These are phyloP conservation scores for Emergomyces orientalis DNA, from an alignment of 2,329 filamentous ascomycete genomes.

Conservation along the genomic window DNA sequence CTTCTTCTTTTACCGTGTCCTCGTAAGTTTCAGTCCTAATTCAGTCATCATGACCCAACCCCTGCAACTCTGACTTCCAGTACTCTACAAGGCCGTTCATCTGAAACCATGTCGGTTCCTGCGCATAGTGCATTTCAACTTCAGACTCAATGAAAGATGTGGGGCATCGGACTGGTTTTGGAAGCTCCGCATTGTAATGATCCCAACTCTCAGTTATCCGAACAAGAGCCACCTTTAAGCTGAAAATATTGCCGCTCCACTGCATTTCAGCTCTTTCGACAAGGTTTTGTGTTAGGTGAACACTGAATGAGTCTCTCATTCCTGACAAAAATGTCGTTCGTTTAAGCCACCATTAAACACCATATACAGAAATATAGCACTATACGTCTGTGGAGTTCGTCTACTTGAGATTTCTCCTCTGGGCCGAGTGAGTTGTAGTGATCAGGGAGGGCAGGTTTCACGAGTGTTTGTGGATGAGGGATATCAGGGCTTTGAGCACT, in stretches of 20 bases:
- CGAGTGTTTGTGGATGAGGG: conserved; percentile 12
- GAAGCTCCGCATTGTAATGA: conserved; percentile 8
- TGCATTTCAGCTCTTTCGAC: conserved; percentile 19
- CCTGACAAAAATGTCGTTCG: conserved; percentile 18
- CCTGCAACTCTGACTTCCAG: conserved; percentile 10
- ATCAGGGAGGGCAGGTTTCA: conserved; percentile 16
- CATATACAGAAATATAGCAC: conserved; percentile 19
- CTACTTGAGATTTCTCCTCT: conserved; percentile 16
- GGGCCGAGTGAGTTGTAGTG: conserved; percentile 17
- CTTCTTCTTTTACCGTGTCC: conserved; percentile 6
- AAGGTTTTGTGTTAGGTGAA: conserved; percentile 18
- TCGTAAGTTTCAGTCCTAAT: conserved; percentile 10
- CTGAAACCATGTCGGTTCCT: conserved; percentile 19
- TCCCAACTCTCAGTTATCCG: conserved; percentile 14
- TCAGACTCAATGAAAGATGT: conserved; percentile 14
- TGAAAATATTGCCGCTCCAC: conserved; percentile 21
- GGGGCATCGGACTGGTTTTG: conserved; percentile 12
- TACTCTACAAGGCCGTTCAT: conserved; percentile 18
- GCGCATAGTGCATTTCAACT: conserved; percentile 13
- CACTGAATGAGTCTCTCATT: conserved; percentile 16
- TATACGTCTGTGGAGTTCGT: conserved; percentile 18
- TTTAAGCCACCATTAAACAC: conserved; percentile 21
- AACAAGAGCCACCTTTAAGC: conserved; percentile 18
- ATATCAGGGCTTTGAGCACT: conserved; percentile 21
- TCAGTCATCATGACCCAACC: conserved; percentile 7